A percentile compares a stretch with the other conserved stretches of the same genome.
Conservation (phyloP, 768 basidiomycete genomes). For the Mycena alexandri region DNA sequence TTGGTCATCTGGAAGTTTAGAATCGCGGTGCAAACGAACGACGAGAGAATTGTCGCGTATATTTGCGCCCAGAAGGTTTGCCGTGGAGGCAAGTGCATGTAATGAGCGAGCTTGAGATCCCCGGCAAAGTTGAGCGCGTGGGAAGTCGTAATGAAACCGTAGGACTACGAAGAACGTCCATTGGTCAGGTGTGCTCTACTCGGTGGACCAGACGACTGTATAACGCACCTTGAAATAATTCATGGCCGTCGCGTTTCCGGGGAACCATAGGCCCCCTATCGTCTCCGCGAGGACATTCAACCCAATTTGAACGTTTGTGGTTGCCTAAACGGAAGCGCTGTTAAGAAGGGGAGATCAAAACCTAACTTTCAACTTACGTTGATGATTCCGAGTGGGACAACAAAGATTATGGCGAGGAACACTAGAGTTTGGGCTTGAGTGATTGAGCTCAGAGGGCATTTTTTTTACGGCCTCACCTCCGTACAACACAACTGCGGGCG, state of each 20-base stretch:
- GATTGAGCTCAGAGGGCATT: too few relatives aligned
- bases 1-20: constrained; percentile 47
- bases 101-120: constrained; percentile 51
- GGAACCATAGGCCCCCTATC: constrained; percentile 41
- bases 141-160: constrained; percentile 46
- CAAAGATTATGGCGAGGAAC: constrained; percentile 36
- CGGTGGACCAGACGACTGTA: too few relatives aligned
- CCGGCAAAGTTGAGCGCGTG: constrained; percentile 44
- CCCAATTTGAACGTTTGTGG: constrained; percentile 50
- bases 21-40: constrained; percentile 44
- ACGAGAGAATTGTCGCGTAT: constrained; percentile 50
- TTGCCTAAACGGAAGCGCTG: constrained; percentile 36
- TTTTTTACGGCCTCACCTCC: too few relatives aligned
- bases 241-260: constrained; percentile 50
- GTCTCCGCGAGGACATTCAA: constrained; percentile 56
- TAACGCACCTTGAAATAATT: constrained; percentile 44
- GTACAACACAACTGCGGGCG: constrained; percentile 44
- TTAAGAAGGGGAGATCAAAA: neutral
- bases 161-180: constrained; percentile 40
- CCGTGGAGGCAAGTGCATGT: constrained; percentile 46
- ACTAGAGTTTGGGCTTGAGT: constrained; percentile 2
- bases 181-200: too few relatives aligned
- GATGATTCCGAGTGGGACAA: constrained; percentile 49
- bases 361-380: neutral
- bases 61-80: constrained; percentile 51